Evolutionary conservation across 1,139 yeast genomes (phyloP).

Genomic region (Geotrichum aggregatum): DNA sequence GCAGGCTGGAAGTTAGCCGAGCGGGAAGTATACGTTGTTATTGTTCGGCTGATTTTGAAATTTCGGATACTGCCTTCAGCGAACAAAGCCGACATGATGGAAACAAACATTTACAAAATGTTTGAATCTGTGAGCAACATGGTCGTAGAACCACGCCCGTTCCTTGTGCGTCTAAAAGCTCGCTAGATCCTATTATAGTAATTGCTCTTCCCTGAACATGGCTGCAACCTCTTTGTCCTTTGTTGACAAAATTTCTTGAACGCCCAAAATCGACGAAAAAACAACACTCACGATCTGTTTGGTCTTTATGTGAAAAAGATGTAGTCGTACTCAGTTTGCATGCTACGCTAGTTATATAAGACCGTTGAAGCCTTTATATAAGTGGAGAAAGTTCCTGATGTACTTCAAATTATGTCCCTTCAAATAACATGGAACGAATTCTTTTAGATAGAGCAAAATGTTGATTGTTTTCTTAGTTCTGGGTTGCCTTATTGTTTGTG

Average conservation of each 20-base stretch:
- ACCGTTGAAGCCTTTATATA: too few species aligned
- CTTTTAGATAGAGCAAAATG: too few species aligned
- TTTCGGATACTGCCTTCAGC: conserved; percentile 46
- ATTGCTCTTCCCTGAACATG: neutral
- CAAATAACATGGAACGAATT: too few species aligned
- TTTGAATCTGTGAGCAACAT: conserved; percentile 53
- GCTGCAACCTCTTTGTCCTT: too few species aligned
- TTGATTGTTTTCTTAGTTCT: neutral
- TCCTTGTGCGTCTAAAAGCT: conserved; percentile 39
- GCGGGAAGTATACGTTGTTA: conserved; percentile 54
- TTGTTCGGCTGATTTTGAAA: conserved; percentile 42
- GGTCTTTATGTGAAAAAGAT: too few species aligned
- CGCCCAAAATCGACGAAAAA: too few species aligned
- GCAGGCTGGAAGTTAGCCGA: conserved; percentile 61
- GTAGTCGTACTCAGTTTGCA: too few species aligned
- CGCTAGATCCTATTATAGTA: conserved; percentile 23
- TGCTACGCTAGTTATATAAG: too few species aligned
- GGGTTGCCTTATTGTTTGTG: neutral
- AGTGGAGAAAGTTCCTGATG: too few species aligned
- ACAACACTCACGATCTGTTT: too few species aligned
- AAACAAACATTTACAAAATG: conserved; percentile 47
- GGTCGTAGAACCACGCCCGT: conserved; percentile 55
- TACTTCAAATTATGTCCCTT: too few species aligned
- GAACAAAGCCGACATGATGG: conserved; percentile 39
- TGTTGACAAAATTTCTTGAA: too few species aligned